Conservation (phyloP, 768 basidiomycete genomes). For the Gelatoporia subvermispora region DNA sequence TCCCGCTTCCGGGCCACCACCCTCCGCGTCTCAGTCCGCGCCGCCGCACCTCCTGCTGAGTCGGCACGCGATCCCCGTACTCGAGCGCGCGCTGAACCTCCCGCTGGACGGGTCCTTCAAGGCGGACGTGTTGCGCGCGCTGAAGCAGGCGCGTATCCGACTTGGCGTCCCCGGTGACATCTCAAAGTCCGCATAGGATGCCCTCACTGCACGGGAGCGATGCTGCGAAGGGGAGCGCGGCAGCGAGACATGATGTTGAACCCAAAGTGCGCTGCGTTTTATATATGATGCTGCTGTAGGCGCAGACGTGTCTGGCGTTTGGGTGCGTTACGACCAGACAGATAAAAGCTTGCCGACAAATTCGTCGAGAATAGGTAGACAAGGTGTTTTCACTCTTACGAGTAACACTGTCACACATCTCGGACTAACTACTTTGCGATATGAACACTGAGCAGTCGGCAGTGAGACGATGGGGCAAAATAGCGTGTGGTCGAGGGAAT, state of each 20-base stretch:
- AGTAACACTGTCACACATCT: too few species aligned
- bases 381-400: too few species aligned
- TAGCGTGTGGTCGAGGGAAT: too few species aligned
- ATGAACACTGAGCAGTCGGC: too few species aligned
- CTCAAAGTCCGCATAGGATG: conserved; percentile 6
- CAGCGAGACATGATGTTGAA: neutral
- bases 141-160: conserved; percentile 49
- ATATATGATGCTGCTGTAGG: too few species aligned
- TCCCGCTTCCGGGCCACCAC: neutral
- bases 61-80: conserved; percentile 47
- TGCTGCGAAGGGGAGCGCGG: neutral
- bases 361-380: too few species aligned
- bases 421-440: too few species aligned
- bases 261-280: too few species aligned
- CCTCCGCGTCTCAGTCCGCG: conserved; percentile 9
- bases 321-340: too few species aligned
- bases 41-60: conserved; percentile 38
- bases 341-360: too few species aligned
- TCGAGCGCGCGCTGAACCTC: conserved; percentile 44
- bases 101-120: conserved; percentile 34
- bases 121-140: conserved; percentile 55
- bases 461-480: too few species aligned
- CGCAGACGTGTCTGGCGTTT: too few species aligned
- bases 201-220: neutral
- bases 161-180: conserved; percentile 9